Percentiles rank a stretch among this genome's conserved stretches.
These are phyloP conservation scores for Penicillium sclerotiorum DNA, from an alignment of 2,329 filamentous ascomycete genomes.

Conservation along the genomic window DNA sequence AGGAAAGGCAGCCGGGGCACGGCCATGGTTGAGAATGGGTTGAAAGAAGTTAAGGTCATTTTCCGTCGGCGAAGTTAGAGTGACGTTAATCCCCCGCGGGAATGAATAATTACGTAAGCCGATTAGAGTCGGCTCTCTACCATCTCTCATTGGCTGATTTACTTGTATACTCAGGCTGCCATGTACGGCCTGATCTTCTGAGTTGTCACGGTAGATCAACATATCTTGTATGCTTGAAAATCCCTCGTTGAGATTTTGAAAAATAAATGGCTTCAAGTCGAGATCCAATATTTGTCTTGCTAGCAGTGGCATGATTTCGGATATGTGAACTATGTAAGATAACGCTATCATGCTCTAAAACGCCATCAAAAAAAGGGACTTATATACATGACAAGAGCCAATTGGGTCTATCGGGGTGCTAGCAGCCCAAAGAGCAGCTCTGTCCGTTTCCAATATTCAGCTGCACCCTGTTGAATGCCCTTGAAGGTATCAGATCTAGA, in stretches of 20 bases:
- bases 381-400: not conserved
- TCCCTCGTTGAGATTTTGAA: no score
- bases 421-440: slow-evolving; percentile 80
- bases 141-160: not conserved
- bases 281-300: no score
- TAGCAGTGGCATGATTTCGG: no score
- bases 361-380: not conserved
- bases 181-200: not conserved
- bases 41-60: slow-evolving; percentile 19
- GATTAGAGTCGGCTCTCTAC: not conserved
- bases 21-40: slow-evolving; percentile 54
- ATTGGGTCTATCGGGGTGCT: slow-evolving; percentile 33
- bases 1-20: slow-evolving; percentile 66
- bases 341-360: slow-evolving; percentile 1
- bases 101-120: not conserved
- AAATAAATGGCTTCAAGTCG: no score
- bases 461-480: slow-evolving; percentile 62
- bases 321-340: no score
- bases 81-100: slow-evolving; percentile 27
- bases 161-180: not conserved
- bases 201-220: no score
- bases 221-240: no score
- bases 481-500: slow-evolving; percentile 54
- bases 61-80: slow-evolving; percentile 25
- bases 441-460: slow-evolving; percentile 82